Conservation (phyloP, 1,139 yeast species). For the Debaryomycetaceae sp. region DNA sequence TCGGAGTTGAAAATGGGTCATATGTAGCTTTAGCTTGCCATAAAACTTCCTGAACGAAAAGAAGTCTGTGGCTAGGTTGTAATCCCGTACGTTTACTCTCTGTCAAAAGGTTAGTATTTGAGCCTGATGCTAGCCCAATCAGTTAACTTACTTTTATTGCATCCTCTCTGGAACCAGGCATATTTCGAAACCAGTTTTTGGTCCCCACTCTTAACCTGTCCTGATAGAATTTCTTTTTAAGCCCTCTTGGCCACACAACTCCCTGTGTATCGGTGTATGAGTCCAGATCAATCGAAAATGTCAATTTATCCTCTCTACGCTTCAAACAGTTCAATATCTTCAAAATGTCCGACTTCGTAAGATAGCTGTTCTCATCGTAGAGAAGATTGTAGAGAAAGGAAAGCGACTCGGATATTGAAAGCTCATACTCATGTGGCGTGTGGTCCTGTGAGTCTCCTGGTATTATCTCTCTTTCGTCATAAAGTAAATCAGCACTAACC, state of each 20-base stretch:
- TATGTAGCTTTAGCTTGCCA: constrained; percentile 43
- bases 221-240: constrained; percentile 27
- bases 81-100: constrained; percentile 21
- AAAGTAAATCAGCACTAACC: neutral
- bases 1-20: constrained; percentile 57
- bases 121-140: neutral
- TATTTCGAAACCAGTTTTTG: constrained; percentile 37
- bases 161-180: constrained; percentile 30
- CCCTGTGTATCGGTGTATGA: constrained; percentile 31
- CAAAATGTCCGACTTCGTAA: constrained; percentile 37
- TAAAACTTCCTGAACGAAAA: constrained; percentile 41
- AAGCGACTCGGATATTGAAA: constrained; percentile 39
- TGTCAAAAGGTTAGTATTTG: constrained; percentile 17
- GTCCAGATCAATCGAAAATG: constrained; percentile 20
- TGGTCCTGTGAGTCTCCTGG: neutral
- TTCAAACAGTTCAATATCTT: constrained; percentile 34
- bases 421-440: constrained; percentile 32
- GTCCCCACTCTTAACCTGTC: constrained; percentile 37
- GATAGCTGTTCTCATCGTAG: constrained; percentile 33
- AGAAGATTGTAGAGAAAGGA: constrained; percentile 39
- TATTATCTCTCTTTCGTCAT: neutral
- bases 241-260: constrained; percentile 32
- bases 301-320: constrained; percentile 31
- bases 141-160: constrained; percentile 31
- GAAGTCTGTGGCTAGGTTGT: constrained; percentile 26